Conservation (phyloP, 1,284 basidiomycete species). For the Cryptococcus sp. region DNA sequence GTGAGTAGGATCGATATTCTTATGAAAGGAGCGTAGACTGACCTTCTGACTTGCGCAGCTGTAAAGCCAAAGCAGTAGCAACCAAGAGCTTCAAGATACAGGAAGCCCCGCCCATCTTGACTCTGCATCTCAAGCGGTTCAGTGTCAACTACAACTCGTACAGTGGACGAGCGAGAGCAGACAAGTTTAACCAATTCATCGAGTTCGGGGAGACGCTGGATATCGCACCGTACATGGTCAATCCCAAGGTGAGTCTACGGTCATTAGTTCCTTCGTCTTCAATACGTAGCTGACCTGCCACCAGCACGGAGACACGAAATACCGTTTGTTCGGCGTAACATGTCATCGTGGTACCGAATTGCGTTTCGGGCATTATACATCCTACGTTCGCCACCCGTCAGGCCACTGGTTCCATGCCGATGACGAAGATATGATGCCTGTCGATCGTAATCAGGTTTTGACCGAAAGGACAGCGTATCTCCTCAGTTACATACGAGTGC, state of each 20-base stretch:
- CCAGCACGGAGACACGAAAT: constrained; percentile 65
- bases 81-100: constrained; percentile 64
- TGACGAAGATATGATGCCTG: constrained; percentile 71
- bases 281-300: neutral
- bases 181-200: constrained; percentile 78
- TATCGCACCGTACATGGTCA: constrained; percentile 80
- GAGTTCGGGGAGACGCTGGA: constrained; percentile 77
- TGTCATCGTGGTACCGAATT: constrained; percentile 90
- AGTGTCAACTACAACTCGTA: constrained; percentile 39
- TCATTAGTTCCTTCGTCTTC: neutral
- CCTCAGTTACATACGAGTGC: constrained; percentile 76
- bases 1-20: constrained; percentile 58
- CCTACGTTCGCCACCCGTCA: constrained; percentile 72
- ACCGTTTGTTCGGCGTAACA: constrained; percentile 87
- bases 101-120: constrained; percentile 84
- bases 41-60: constrained; percentile 20
- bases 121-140: constrained; percentile 96
- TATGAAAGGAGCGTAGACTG: neutral
- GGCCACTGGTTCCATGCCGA: constrained; percentile 91
- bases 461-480: constrained; percentile 84
- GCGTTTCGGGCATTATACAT: constrained; percentile 94
- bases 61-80: constrained; percentile 48
- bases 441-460: constrained; percentile 55
- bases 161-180: constrained; percentile 70
- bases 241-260: constrained; percentile 57